Percentiles rank a stretch among this genome's conserved stretches.
Evolutionary conservation across 108 stramenopile species (phyloP).

Genomic region (Pinguiococcus pyrenoidosus): DNA sequence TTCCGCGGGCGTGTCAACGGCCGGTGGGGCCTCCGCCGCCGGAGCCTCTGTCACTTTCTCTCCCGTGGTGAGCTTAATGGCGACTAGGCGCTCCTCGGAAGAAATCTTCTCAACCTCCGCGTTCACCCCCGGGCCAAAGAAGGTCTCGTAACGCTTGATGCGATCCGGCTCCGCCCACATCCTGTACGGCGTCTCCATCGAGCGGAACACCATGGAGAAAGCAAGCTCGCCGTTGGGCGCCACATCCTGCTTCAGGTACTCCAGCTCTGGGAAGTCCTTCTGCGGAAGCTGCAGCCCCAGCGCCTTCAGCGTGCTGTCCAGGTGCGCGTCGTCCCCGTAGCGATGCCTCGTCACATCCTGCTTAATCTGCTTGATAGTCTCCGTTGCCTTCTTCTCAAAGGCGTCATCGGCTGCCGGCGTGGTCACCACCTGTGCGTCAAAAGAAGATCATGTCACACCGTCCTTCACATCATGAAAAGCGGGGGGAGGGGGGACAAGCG

Average conservation of each 20-base stretch:
- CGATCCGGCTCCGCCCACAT: slow-evolving; percentile 88
- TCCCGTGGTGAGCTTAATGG: slow-evolving; percentile 67
- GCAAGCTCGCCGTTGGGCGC: slow-evolving; percentile 34
- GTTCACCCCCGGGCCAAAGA: slow-evolving; percentile 74
- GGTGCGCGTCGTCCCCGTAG: slow-evolving; percentile 94
- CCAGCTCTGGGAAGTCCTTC: slow-evolving; percentile 78
- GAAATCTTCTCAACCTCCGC: slow-evolving; percentile 84
- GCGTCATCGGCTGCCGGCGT: slow-evolving; percentile 30
- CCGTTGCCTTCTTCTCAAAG: slow-evolving; percentile 72
- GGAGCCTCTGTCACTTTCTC: too few species aligned
- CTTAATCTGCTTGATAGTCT: slow-evolving; percentile 69
- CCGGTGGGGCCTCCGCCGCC: too few species aligned
- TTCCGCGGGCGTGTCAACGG: too few species aligned
- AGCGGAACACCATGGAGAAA: slow-evolving; percentile 88
- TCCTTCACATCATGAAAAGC: too few species aligned
- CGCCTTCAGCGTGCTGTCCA: slow-evolving; percentile 90
- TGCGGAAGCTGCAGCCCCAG: slow-evolving; percentile 82
- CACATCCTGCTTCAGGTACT: slow-evolving; percentile 64
- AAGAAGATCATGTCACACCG: too few species aligned
- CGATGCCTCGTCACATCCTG: slow-evolving; percentile 93
- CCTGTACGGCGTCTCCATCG: slow-evolving; percentile 81
- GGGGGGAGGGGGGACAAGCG: too few species aligned
- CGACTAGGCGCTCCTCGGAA: slow-evolving; percentile 74
- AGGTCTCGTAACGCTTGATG: slow-evolving; percentile 74
- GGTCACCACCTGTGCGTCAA: slow-evolving; percentile 1